Conservation (phyloP, 2,329 filamentous ascomycete genomes). For the Ilyonectria mors-panacis region DNA sequence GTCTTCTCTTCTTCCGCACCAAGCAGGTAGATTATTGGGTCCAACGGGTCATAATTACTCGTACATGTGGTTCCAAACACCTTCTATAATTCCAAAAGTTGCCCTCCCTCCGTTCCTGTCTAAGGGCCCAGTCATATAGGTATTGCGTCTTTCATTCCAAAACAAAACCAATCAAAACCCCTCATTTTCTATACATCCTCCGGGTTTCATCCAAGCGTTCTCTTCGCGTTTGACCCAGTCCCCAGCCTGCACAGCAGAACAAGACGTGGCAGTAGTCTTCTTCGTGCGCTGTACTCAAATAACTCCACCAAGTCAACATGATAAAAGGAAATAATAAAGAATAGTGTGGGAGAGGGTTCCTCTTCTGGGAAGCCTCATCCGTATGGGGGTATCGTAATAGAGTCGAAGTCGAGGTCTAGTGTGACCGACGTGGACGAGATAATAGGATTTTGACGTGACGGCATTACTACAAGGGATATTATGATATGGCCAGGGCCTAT, state of each 20-base stretch:
- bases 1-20: neutral
- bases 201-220: slow-evolving; percentile 31
- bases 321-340: slow-evolving; percentile 31
- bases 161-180: neutral
- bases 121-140: slow-evolving; percentile 35
- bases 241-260: slow-evolving; percentile 22
- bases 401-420: slow-evolving; percentile 23
- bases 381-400: slow-evolving; percentile 48
- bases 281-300: slow-evolving; percentile 13
- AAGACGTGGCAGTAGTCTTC: slow-evolving; percentile 16
- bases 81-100: slow-evolving; percentile 6
- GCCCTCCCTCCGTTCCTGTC: slow-evolving; percentile 18
- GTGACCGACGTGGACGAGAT: slow-evolving; percentile 23
- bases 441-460: slow-evolving; percentile 41
- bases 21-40: neutral
- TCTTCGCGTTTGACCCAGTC: slow-evolving; percentile 29
- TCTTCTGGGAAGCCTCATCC: slow-evolving; percentile 27
- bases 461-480: slow-evolving; percentile 43
- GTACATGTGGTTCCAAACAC: slow-evolving; percentile 19
- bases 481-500: slow-evolving; percentile 36
- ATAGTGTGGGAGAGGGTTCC: slow-evolving; percentile 31
- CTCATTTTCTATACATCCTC: slow-evolving; percentile 34
- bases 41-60: slow-evolving; percentile 14
- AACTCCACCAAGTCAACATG: slow-evolving; percentile 28
- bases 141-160: slow-evolving; percentile 36